Evolutionary conservation across 768 basidiomycete species (phyloP), one percentile per base, ranked within the genome.

Genomic region (Serpula lacrymans): DNA sequence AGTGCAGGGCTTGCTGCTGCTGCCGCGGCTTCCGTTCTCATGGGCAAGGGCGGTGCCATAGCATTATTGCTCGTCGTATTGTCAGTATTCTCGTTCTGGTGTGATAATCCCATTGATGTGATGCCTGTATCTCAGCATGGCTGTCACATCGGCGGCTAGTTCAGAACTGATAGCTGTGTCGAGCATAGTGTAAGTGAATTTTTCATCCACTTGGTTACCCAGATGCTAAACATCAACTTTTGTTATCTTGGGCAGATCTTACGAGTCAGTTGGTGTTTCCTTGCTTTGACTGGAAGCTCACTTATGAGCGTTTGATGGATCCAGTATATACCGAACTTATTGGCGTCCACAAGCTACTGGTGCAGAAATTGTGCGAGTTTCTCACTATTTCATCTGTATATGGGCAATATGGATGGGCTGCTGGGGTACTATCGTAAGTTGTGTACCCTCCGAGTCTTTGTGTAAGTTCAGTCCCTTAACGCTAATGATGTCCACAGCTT

Each of bases 351-450:
- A 60, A 16, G 63, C 62, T 0, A 52, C 51, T 8, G 62, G 61
- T 12, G 40, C 46, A 11, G 59, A 65, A 44, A 58, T 66, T 36
- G 58, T 66, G 7, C 54, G 55, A 11, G 54, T 64, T 8, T 61
- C 63, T 8, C 62, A 65, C 46, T 49, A 52, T 29, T 54, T 57
- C 38, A 61, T 65, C 25, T 55, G 57, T 29, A 45, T 60, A 13
- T 62, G 62, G 64, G 64, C 62, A 3, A 53, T 67, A 25, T 67
- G 64, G 65, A 64, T 63, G 33, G 63, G 63, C 2, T 57, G 51
- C 30, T 67, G 64, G 64, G 54, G 57, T 8, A 59, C 59, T 2
- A 66, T 65, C 22, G 58, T 63, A 29, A 45, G 54, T 48, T 5
- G 5, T 9, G 2, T 25, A 26, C 25, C 27, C 16, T 27, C 2